Conservation (phyloP, 2,329 filamentous ascomycete species). For the Aspergillus flavus region DNA sequence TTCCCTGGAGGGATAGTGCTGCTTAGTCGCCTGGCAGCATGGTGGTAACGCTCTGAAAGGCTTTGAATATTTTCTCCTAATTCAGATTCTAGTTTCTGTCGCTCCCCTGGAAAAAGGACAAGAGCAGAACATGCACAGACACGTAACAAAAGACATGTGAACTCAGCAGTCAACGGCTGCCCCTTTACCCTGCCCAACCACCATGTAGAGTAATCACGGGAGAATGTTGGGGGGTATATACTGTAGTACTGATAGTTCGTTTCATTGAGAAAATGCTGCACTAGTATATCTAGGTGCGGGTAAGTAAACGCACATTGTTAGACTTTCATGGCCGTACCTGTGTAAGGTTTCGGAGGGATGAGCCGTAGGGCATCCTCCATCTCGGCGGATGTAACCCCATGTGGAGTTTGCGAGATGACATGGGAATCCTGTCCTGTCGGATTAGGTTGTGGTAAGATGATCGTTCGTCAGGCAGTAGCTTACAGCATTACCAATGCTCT, state of each 20-base stretch:
- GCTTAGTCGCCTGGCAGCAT: conserved; percentile 48
- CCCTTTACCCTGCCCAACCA: conserved; percentile 43
- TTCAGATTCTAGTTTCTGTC: conserved; percentile 49
- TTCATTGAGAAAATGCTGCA: conserved; percentile 50
- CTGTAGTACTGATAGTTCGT: conserved; percentile 52
- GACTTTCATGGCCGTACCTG: conserved; percentile 26
- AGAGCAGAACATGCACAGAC: conserved; percentile 51
- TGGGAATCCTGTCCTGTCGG: not conserved
- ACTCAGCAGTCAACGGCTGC: conserved; percentile 42
- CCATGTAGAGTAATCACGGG: conserved; percentile 50
- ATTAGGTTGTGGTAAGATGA: conserved; percentile 6
- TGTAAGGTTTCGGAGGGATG: conserved; percentile 44
- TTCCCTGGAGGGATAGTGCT: conserved; percentile 47
- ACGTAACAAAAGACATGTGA: conserved; percentile 52
- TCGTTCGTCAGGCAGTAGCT: not conserved
- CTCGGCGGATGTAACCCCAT: conserved; percentile 28
- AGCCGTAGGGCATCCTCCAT: conserved; percentile 34
- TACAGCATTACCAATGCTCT: not conserved
- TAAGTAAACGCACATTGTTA: not conserved
- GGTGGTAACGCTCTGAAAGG: conserved; percentile 46
- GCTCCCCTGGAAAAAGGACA: conserved; percentile 41
- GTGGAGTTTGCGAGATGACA: not conserved
- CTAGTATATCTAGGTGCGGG: conserved; percentile 43
- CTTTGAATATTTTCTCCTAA: conserved; percentile 43
- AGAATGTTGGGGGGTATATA: conserved; percentile 51